A percentile compares a stretch with the other conserved stretches of the same genome.
Evolutionary conservation across 1,284 basidiomycete genomes (phyloP).

Genomic region (Malassezia nana): DNA sequence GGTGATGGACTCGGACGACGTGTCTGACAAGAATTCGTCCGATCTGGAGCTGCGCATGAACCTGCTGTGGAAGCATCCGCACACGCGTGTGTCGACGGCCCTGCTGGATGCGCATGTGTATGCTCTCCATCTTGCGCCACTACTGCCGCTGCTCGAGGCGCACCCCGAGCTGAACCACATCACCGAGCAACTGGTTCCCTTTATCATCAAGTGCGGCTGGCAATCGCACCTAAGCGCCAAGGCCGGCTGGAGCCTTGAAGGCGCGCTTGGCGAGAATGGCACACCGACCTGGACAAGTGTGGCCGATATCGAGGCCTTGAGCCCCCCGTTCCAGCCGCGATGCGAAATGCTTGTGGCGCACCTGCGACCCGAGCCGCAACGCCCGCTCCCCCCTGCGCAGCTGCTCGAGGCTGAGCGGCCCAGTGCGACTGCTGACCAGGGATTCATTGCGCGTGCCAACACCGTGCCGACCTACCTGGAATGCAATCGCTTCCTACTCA

Average conservation of each 20-base stretch:
- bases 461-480: conserved; percentile 73
- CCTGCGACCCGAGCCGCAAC: conserved; percentile 7
- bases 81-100: conserved; percentile 31
- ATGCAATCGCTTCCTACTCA: conserved; percentile 58
- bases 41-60: conserved; percentile 37
- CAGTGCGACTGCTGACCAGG: conserved; percentile 45
- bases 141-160: conserved; percentile 30
- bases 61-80: conserved; percentile 30
- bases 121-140: conserved; percentile 28
- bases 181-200: conserved; percentile 39
- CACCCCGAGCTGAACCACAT: conserved; percentile 37
- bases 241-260: conserved; percentile 25
- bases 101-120: conserved; percentile 43
- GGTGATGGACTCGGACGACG: conserved; percentile 33
- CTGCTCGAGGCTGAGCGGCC: conserved; percentile 18
- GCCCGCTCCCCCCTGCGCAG: conserved; percentile 8
- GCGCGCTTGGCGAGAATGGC: not conserved
- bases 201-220: conserved; percentile 41
- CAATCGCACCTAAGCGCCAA: conserved; percentile 35
- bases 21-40: conserved; percentile 29
- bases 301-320: not conserved
- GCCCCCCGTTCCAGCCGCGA: conserved; percentile 10
- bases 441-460: conserved; percentile 66
- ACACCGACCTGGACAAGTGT: conserved; percentile 2
- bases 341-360: conserved; percentile 11